Conservation (phyloP, 345 rosid genomes). For the Salix exigua region DNA sequence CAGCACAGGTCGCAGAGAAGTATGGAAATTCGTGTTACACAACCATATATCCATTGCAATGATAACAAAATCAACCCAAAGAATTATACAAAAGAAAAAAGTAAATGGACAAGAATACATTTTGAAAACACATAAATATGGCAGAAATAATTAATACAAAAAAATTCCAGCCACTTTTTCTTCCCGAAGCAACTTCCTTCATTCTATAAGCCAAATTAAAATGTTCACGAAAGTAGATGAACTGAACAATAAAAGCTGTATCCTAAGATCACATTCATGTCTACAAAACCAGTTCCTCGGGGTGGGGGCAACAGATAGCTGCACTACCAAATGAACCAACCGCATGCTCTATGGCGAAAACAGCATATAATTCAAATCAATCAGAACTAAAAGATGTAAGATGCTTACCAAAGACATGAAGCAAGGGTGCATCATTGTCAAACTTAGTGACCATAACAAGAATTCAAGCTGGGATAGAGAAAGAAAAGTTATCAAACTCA, state of each 20-base stretch:
- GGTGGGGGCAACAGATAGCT: neutral
- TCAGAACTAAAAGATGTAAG: neutral
- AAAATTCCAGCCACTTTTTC: neutral
- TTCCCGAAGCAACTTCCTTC: neutral
- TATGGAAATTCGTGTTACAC: neutral
- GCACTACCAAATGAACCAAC: neutral
- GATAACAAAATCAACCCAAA: no score
- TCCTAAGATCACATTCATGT: neutral
- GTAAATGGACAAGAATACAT: no score
- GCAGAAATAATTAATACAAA: neutral
- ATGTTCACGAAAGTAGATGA: neutral
- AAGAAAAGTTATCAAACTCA: conserved; percentile 25
- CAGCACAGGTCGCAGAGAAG: neutral
- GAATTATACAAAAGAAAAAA: no score
- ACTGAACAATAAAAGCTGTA: neutral
- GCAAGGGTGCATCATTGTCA: neutral
- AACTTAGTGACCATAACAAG: neutral
- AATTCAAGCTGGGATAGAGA: neutral
- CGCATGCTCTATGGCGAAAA: neutral
- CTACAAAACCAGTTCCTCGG: neutral
- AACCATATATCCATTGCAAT: neutral
- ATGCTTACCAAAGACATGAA: conserved; percentile 7
- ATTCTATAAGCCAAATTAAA: neutral
- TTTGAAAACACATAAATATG: neutral
- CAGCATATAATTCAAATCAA: neutral